Percentiles rank a stretch among this genome's conserved stretches.
Evolutionary conservation across 2,329 filamentous ascomycete genomes (phyloP).

Genomic region (Blastomyces silverae): DNA sequence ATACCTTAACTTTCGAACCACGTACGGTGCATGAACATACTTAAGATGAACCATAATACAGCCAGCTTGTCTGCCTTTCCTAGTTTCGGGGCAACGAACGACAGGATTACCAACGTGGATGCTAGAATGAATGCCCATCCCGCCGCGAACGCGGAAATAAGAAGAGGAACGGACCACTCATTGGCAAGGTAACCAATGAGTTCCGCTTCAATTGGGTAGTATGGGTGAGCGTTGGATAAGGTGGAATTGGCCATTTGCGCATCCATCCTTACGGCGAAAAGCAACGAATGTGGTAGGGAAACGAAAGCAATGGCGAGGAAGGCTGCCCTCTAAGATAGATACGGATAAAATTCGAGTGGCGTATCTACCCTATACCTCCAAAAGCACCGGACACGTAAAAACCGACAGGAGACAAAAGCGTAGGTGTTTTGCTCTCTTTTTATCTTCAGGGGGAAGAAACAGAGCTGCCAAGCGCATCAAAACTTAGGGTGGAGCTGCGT

Average conservation of each 20-base stretch:
- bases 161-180: constrained; percentile 51
- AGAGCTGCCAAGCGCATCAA: background rate
- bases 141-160: constrained; percentile 55
- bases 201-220: constrained; percentile 59
- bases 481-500: background rate
- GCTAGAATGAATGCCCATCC: constrained; percentile 54
- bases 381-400: background rate
- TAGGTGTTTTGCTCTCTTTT: background rate
- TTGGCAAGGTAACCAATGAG: constrained; percentile 62
- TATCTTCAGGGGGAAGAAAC: background rate
- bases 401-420: background rate
- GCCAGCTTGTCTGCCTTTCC: constrained; percentile 50
- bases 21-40: constrained; percentile 40
- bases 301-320: background rate
- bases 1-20: background rate
- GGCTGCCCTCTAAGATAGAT: background rate
- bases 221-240: constrained; percentile 51
- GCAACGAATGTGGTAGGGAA: constrained; percentile 4
- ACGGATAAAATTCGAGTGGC: background rate
- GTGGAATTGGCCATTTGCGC: constrained; percentile 19
- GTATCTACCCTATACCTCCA: background rate
- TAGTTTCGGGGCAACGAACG: constrained; percentile 49
- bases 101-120: constrained; percentile 50
- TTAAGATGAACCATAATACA: constrained; percentile 70
- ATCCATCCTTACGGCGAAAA: background rate